Evolutionary conservation across 2,329 filamentous ascomycete genomes (phyloP).

Genomic region (Alternaria metachromatica): DNA sequence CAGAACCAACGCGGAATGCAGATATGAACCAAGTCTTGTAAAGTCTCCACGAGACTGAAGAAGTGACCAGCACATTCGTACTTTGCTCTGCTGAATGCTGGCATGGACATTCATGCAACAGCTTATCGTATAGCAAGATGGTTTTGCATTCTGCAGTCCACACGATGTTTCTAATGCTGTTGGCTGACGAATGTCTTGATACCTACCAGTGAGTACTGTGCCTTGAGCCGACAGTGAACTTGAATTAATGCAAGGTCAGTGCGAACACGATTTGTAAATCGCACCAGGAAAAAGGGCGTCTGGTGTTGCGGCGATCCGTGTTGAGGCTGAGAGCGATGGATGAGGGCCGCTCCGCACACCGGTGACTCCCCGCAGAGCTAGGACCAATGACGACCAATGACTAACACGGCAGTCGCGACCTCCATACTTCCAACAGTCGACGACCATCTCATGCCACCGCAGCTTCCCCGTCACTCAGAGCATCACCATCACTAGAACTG

Average conservation of each 20-base stretch:
- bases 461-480: not conserved
- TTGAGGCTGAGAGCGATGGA: constrained; percentile 3
- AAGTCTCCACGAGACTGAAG: not conserved
- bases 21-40: not conserved
- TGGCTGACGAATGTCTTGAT: not conserved
- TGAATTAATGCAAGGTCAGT: not conserved
- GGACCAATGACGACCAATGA: constrained; percentile 15
- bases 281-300: constrained; percentile 8
- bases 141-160: not conserved
- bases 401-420: constrained; percentile 12
- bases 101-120: not conserved
- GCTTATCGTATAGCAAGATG: not conserved
- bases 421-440: constrained; percentile 6
- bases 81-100: not conserved
- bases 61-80: not conserved
- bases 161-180: not conserved
- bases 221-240: not conserved
- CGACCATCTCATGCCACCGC: constrained; percentile 3
- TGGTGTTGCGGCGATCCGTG: not conserved
- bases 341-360: constrained; percentile 5
- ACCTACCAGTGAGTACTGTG: not conserved
- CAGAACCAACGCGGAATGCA: not conserved
- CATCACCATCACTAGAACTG: not conserved
- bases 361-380: constrained; percentile 19
- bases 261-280: not conserved